phyloP scores from a whole-genome alignment of 2,329 filamentous ascomycete species.

The Didymella segeticola region DNA sequence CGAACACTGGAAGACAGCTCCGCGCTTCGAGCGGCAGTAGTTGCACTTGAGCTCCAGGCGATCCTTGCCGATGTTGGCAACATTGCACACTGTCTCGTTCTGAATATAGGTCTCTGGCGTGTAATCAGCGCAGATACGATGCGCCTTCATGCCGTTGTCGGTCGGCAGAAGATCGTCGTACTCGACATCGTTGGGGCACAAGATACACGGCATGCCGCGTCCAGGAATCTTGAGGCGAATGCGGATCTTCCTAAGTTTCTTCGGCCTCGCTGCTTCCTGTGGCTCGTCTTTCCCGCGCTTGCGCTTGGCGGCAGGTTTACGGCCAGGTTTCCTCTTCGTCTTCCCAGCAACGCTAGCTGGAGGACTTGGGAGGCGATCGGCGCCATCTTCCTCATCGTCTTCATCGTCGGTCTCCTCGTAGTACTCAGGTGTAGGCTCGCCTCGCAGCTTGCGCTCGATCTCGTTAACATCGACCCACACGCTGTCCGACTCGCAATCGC shows the following conservation, averaged over 20 bases:
- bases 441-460: constrained; percentile 90
- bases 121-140: constrained; percentile 87
- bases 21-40: constrained; percentile 90
- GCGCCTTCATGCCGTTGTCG: constrained; percentile 84
- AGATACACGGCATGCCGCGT: constrained; percentile 82
- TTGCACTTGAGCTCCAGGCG: constrained; percentile 92
- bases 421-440: constrained; percentile 80
- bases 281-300: constrained; percentile 55
- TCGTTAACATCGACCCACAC: constrained; percentile 98
- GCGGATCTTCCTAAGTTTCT: constrained; percentile 75
- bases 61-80: constrained; percentile 82
- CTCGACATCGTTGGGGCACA: constrained; percentile 90
- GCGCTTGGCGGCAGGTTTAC: constrained; percentile 72
- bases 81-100: constrained; percentile 78
- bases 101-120: constrained; percentile 91
- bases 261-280: constrained; percentile 60
- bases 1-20: constrained; percentile 97
- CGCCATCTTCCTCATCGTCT: constrained; percentile 64
- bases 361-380: constrained; percentile 74
- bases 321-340: constrained; percentile 69
- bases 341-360: constrained; percentile 76
- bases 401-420: constrained; percentile 79
- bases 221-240: constrained; percentile 74
- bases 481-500: constrained; percentile 94
- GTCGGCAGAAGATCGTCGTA: constrained; percentile 84